These are phyloP conservation scores for Chiua sp. DNA, from an alignment of 1,284 basidiomycete species.

Conservation along the genomic window DNA sequence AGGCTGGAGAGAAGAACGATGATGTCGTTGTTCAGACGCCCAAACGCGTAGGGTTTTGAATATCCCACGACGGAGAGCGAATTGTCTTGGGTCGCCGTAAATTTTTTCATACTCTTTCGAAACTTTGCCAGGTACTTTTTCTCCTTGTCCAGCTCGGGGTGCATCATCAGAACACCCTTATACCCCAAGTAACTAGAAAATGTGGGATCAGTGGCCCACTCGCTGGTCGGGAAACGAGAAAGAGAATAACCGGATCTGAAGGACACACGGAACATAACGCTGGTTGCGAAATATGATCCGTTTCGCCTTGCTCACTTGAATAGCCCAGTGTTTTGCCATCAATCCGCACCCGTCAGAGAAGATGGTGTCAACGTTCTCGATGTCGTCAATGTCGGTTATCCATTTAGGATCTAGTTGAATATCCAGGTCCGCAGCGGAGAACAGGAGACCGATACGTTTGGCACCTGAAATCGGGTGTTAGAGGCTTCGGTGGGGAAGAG, in stretches of 20 bases:
- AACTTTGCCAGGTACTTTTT: conserved; percentile 56
- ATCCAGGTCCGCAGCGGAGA: conserved; percentile 66
- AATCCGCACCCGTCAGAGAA: conserved; percentile 75
- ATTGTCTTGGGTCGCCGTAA: conserved; percentile 54
- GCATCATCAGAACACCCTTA: conserved; percentile 70
- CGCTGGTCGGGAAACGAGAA: neutral
- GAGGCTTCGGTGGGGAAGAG: neutral
- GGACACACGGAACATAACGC: conserved; percentile 63
- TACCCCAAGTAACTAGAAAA: conserved; percentile 59
- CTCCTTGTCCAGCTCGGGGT: conserved; percentile 55
- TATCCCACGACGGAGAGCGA: conserved; percentile 69
- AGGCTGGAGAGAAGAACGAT: conserved; percentile 67
- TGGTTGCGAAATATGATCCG: conserved; percentile 56
- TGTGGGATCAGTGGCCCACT: neutral
- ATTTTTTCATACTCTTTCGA: conserved; percentile 71
- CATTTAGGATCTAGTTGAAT: conserved; percentile 54
- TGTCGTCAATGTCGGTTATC: conserved; percentile 61
- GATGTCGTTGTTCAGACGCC: conserved; percentile 69
- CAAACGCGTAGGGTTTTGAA: conserved; percentile 65
- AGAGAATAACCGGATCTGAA: conserved; percentile 58
- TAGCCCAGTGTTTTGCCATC: conserved; percentile 56
- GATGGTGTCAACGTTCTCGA: conserved; percentile 56
- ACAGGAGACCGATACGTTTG: conserved; percentile 68
- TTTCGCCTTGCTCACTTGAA: conserved; percentile 57
- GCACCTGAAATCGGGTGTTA: conserved; percentile 47